These are phyloP conservation scores for Pythium periplocum DNA, from an alignment of 352 stramenopile species.

Conservation along the genomic window DNA sequence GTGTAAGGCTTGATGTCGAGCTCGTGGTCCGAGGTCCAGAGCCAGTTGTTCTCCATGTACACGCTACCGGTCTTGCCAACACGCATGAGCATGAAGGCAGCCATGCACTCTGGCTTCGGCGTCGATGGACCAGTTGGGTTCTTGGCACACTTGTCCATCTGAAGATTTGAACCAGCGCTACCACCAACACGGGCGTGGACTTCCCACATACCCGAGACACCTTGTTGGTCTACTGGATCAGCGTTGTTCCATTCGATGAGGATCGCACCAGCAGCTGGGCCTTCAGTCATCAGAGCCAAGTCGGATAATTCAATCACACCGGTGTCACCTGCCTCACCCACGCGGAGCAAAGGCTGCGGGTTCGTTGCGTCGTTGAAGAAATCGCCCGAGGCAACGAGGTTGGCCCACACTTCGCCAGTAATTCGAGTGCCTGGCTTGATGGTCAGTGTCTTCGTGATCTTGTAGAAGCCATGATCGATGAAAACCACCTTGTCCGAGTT, in stretches of 20 bases:
- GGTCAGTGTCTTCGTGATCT: not conserved
- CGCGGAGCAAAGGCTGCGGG: not conserved
- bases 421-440: not conserved
- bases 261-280: not conserved
- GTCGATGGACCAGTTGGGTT: no score
- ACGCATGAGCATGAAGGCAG: not conserved
- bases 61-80: not conserved
- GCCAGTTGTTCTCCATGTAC: conserved; percentile 1
- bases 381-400: not conserved
- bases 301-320: not conserved
- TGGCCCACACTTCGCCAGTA: not conserved
- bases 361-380: not conserved
- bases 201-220: not conserved
- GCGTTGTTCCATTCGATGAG: conserved; percentile 1
- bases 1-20: not conserved
- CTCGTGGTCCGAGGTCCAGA: not conserved
- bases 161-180: not conserved
- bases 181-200: not conserved
- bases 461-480: not conserved
- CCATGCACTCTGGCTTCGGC: not conserved
- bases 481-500: not conserved
- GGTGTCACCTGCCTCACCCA: not conserved
- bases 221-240: not conserved
- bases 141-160: not conserved
- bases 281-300: not conserved